phyloP scores from a whole-genome alignment of 345 rosid species.

The Salix purpurea region DNA sequence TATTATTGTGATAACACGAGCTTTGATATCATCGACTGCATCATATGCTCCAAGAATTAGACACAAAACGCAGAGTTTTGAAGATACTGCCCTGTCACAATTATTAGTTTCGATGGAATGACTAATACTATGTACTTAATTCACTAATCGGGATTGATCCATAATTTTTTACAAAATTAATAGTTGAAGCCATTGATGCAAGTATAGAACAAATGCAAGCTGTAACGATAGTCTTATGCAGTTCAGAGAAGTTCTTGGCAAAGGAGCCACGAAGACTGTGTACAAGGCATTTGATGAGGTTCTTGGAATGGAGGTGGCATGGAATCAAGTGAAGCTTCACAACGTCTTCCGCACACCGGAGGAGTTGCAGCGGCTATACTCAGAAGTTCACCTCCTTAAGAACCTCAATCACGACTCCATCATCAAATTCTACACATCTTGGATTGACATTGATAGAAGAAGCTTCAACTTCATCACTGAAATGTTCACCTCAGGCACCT shows the following conservation, averaged over 20 bases:
- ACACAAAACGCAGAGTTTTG: no score
- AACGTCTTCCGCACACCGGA: conserved; percentile 20
- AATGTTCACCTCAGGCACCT: conserved; percentile 78
- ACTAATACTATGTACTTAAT: no score
- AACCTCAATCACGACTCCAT: conserved; percentile 29
- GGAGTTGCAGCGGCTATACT: conserved; percentile 28
- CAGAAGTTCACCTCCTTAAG: conserved; percentile 29
- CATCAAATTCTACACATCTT: conserved; percentile 28
- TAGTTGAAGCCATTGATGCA: background rate
- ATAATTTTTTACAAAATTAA: no score
- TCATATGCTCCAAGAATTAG: no score
- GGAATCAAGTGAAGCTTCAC: conserved; percentile 28
- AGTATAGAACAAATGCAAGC: background rate
- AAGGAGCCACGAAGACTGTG: conserved; percentile 33
- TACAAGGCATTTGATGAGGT: conserved; percentile 30
- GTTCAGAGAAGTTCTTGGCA: conserved; percentile 32
- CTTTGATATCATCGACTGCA: no score
- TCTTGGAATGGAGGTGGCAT: conserved; percentile 34
- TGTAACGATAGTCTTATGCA: background rate
- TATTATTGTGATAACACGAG: no score
- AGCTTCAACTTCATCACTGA: conserved; percentile 83
- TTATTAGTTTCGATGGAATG: no score
- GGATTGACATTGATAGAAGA: conserved; percentile 54
- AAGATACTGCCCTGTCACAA: no score
- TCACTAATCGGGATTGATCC: no score